Percentiles rank a stretch among this genome's conserved stretches.
These are phyloP conservation scores for Phallus indusiatus DNA, from an alignment of 768 basidiomycete genomes.

Conservation along the genomic window DNA sequence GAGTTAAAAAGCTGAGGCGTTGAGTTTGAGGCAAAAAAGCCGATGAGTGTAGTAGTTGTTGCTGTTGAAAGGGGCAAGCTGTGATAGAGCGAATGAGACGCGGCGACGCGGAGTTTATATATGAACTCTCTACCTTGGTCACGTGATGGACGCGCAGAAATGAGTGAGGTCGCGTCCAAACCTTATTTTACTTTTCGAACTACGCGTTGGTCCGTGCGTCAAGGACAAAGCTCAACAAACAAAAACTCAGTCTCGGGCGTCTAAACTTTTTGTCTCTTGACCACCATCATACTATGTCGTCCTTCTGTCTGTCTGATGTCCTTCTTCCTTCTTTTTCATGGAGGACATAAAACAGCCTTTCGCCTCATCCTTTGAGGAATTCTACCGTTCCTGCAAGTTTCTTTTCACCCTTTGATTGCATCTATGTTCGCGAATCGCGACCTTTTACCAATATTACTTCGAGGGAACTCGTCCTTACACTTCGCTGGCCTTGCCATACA, in stretches of 20 bases:
- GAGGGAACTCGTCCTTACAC: too few relatives aligned
- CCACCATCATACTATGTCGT: background rate
- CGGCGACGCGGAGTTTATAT: slow-evolving; percentile 1
- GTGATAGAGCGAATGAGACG: background rate
- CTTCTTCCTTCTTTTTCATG: background rate
- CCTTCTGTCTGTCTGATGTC: background rate
- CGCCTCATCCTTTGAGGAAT: too few relatives aligned
- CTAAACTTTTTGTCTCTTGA: background rate
- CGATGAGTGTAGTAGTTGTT: background rate
- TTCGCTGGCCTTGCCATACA: too few relatives aligned
- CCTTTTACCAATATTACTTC: too few relatives aligned
- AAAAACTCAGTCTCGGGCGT: background rate
- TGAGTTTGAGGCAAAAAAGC: background rate
- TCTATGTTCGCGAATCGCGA: too few relatives aligned
- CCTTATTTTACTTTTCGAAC: slow-evolving; percentile 7
- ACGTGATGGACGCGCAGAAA: slow-evolving; percentile 5
- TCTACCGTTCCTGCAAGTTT: too few relatives aligned
- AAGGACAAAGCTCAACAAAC: background rate
- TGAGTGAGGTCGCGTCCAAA: background rate
- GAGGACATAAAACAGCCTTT: background rate
- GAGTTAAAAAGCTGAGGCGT: background rate
- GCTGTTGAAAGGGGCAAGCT: background rate
- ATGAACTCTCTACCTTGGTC: background rate
- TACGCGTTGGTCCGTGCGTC: background rate
- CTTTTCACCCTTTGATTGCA: too few relatives aligned